Base-by-base conservation (phyloP, 306 rosid species). In the Ormosia emarginata region DNA sequence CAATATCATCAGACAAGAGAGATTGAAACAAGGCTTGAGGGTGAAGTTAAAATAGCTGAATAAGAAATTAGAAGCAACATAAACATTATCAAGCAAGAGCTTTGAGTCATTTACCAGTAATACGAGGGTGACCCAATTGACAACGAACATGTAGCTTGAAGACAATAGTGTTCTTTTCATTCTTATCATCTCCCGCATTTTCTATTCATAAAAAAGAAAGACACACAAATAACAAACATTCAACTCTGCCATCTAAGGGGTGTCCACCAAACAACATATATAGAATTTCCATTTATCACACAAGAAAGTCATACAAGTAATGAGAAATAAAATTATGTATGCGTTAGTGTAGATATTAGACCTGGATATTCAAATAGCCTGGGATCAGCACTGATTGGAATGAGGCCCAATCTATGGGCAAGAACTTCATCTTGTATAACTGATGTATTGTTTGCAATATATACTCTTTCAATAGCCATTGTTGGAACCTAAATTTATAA, bases 401-500 rank as follows among this genome's bases (percentile, higher is more conserved):
- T 78, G 62, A 95, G 94, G 67, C 99, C 99, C 90, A 95, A 84
- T 87, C 99, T 91, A 86, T 93, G 99, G 83, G 97, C 6, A 82
- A 95, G 98, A 74, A 95, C 99, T 90, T 95, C 99, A 44, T 95
- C 99, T 83, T 93, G 98, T 77, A 95, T 46, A 15, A 92, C 59
- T 63, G 99, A 92, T 10, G 99, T 92, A 82, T 93, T 95, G 80
- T 93, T 92, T 29, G 94, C 97, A 46, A 95, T 85, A 75, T 92
- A 85, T 84, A 95, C 94, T 83, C 90, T 91, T 89, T 95, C 99
- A 84, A 95, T 90, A 75, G 99, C 99, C 99, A 95, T 95, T 9
- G 98, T 95, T 55, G 99, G 98, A 81, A 95, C 92, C 99, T 95
- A 62, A 70, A 74, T n/a, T 50, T 29, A 82, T 30, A 57, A 41